These are phyloP conservation scores for Pestalotiopsis sp. DNA, from an alignment of 2,329 filamentous ascomycete species.

Conservation along the genomic window DNA sequence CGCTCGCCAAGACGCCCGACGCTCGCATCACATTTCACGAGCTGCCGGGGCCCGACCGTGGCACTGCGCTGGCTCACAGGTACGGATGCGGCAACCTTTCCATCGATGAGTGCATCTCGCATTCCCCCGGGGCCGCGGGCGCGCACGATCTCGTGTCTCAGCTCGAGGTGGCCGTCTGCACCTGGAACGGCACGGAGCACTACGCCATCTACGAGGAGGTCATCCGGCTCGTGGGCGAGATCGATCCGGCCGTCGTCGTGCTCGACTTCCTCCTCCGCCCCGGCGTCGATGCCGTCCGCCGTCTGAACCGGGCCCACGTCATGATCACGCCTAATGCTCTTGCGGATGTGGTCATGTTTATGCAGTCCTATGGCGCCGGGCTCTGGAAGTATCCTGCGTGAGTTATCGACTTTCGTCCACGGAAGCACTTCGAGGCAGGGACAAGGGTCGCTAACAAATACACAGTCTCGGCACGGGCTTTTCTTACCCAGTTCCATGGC, in stretches of 20 bases:
- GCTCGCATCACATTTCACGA: constrained; percentile 23
- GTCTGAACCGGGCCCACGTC: constrained; percentile 13
- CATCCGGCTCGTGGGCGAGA: constrained; percentile 13
- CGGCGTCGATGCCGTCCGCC: constrained; percentile 18
- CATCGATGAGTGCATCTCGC: background rate
- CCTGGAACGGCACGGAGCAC: constrained; percentile 2
- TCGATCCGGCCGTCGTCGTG: constrained; percentile 23
- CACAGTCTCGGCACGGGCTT: constrained; percentile 19
- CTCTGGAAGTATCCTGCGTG: constrained; percentile 24
- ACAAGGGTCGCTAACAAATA: background rate
- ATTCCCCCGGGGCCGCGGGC: background rate
- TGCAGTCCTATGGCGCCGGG: constrained; percentile 15
- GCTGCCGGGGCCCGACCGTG: constrained; percentile 15
- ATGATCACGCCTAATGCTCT: constrained; percentile 18
- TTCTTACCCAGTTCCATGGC: constrained; percentile 22
- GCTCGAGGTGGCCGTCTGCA: background rate
- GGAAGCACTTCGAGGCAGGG: background rate
- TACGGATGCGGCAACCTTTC: background rate
- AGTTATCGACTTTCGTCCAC: background rate
- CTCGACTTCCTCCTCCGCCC: constrained; percentile 18
- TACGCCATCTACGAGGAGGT: background rate
- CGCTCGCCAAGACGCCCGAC: constrained; percentile 16
- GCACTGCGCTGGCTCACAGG: background rate
- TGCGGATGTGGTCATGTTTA: constrained; percentile 9
- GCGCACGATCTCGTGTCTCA: background rate